These are phyloP conservation scores for Schizonepeta tenuifolia DNA, from an alignment of 257 asterid genomes.

Conservation along the genomic window DNA sequence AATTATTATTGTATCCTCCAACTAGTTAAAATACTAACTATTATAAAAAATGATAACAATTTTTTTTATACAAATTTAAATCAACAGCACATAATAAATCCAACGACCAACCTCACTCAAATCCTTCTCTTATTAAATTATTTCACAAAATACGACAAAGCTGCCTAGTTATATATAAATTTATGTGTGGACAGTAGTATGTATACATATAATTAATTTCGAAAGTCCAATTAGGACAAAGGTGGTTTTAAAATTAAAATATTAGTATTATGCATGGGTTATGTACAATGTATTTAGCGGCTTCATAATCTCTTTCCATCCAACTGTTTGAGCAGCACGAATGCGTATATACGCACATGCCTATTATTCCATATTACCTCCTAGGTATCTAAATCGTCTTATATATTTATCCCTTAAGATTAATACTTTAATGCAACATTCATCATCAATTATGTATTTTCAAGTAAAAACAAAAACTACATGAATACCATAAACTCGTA, in stretches of 20 bases:
- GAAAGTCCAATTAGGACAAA: slow-evolving; percentile 29
- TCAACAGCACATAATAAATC: too few relatives aligned
- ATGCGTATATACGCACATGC: background rate
- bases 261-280: background rate
- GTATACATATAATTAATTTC: background rate
- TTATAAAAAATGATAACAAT: too few relatives aligned
- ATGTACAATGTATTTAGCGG: slow-evolving; percentile 39
- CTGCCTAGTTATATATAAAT: background rate
- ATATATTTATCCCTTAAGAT: background rate
- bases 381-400: background rate
- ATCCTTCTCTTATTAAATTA: background rate
- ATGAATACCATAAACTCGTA: too few relatives aligned
- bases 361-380: slow-evolving; percentile 12
- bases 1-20: too few relatives aligned
- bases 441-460: too few relatives aligned
- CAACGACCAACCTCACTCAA: too few relatives aligned
- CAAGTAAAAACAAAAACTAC: too few relatives aligned
- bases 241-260: background rate
- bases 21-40: too few relatives aligned
- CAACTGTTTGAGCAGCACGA: slow-evolving; percentile 25
- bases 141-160: slow-evolving; percentile 25
- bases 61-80: too few relatives aligned
- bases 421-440: background rate
- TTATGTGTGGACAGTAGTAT: too few relatives aligned
- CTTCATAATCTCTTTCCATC: slow-evolving; percentile 23